These are phyloP conservation scores for Beauveria rudraprayagi DNA, from an alignment of 2,329 filamentous ascomycete genomes.

Conservation along the genomic window DNA sequence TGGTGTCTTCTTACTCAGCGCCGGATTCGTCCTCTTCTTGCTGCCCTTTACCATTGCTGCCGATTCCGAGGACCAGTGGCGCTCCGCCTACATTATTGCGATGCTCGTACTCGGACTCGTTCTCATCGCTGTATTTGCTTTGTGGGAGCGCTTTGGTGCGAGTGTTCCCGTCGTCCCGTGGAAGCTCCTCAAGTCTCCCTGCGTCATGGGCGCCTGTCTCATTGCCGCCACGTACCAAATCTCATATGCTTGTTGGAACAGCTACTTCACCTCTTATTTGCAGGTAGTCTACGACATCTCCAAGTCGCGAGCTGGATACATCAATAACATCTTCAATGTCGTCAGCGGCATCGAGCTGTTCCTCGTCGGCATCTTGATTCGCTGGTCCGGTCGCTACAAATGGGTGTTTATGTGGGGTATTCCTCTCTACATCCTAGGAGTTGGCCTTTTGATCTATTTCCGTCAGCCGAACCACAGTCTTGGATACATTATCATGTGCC, in stretches of 20 bases:
- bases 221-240: constrained; percentile 21
- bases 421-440: constrained; percentile 23
- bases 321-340: constrained; percentile 27
- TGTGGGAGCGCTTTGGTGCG: constrained; percentile 40
- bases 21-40: constrained; percentile 43
- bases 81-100: constrained; percentile 33
- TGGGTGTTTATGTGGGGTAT: constrained; percentile 23
- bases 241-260: constrained; percentile 26
- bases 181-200: constrained; percentile 25
- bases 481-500: constrained; percentile 30
- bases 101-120: constrained; percentile 45
- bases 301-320: constrained; percentile 22
- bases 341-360: constrained; percentile 31
- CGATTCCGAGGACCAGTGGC: constrained; percentile 32
- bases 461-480: constrained; percentile 21
- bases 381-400: constrained; percentile 25
- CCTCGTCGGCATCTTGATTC: constrained; percentile 30
- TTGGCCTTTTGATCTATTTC: constrained; percentile 28
- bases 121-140: constrained; percentile 37
- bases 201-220: constrained; percentile 19
- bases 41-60: constrained; percentile 48
- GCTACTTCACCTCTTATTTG: constrained; percentile 35
- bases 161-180: constrained; percentile 39
- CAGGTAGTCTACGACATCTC: constrained; percentile 27
- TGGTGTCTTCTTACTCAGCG: constrained; percentile 41